Conservation (phyloP, 2,329 filamentous ascomycete species). For the Pyricularia sp. region DNA sequence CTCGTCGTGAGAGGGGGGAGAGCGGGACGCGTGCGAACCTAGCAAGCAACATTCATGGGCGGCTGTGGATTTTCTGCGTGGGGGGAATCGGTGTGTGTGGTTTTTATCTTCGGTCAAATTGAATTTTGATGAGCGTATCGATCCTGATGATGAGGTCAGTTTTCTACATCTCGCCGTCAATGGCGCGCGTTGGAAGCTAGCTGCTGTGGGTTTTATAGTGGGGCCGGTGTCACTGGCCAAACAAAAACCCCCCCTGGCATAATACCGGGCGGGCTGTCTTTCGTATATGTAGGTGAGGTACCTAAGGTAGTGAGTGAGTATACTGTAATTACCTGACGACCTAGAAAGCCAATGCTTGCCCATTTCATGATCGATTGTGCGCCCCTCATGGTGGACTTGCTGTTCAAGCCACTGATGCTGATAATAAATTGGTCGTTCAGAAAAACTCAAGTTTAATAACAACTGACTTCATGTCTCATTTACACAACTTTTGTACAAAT, state of each 20-base stretch:
- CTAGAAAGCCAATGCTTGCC: too few species aligned
- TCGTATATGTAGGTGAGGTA: too few species aligned
- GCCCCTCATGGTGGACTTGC: too few species aligned
- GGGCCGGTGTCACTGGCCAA: neutral
- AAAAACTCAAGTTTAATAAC: neutral
- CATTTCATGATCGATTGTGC: too few species aligned
- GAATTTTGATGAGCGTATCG: neutral
- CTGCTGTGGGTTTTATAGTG: neutral
- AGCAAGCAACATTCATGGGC: constrained; percentile 4
- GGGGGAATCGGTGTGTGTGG: neutral
- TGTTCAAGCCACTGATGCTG: neutral
- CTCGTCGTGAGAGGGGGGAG: neutral
- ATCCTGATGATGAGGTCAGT: neutral
- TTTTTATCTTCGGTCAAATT: neutral
- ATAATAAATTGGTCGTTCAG: neutral
- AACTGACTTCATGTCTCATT: neutral
- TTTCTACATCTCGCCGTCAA: neutral
- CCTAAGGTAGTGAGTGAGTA: too few species aligned
- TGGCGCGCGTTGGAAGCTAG: neutral
- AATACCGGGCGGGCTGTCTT: neutral
- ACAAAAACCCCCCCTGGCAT: neutral
- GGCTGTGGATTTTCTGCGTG: neutral
- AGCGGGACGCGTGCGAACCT: neutral
- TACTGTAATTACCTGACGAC: too few species aligned
- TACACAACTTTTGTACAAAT: neutral